phyloP scores from a whole-genome alignment of 495 filamentous ascomycete species.

The Penicillium salamii region DNA sequence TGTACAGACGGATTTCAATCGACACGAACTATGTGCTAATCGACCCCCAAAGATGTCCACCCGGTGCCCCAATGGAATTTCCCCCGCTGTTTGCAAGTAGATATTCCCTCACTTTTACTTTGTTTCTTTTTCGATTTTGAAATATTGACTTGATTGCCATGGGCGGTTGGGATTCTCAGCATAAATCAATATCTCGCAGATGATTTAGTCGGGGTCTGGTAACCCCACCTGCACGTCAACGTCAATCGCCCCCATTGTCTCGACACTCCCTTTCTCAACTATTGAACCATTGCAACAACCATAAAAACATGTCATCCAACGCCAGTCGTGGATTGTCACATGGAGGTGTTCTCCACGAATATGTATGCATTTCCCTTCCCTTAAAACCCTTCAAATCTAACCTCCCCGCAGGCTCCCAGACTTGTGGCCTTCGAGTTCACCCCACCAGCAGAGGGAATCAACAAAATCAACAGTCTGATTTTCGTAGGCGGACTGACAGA shows the following conservation, averaged over 20 bases:
- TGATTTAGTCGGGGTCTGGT: too few relatives aligned
- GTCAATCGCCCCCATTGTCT: constrained; percentile 2
- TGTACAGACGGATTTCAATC: too few relatives aligned
- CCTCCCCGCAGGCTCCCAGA: constrained; percentile 41
- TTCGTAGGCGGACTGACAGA: constrained; percentile 85
- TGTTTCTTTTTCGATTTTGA: too few relatives aligned
- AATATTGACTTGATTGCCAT: too few relatives aligned
- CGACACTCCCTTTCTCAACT: not conserved
- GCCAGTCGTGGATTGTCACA: constrained; percentile 18
- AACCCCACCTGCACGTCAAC: constrained; percentile 6
- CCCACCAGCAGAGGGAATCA: constrained; percentile 21
- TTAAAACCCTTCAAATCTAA: not conserved
- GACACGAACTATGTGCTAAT: too few relatives aligned
- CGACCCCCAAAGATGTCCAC: too few relatives aligned
- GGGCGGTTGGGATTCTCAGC: too few relatives aligned
- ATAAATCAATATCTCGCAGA: too few relatives aligned
- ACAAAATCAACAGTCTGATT: constrained; percentile 64
- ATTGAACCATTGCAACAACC: not conserved
- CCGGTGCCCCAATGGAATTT: too few relatives aligned
- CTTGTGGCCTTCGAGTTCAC: constrained; percentile 60
- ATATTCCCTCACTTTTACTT: too few relatives aligned
- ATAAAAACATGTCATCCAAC: constrained; percentile 6
- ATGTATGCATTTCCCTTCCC: constrained; percentile 23
- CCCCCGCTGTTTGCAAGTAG: too few relatives aligned
- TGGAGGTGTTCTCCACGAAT: constrained; percentile 38